phyloP scores from a whole-genome alignment of 1,284 basidiomycete species.

The Moesziomyces sp. region DNA sequence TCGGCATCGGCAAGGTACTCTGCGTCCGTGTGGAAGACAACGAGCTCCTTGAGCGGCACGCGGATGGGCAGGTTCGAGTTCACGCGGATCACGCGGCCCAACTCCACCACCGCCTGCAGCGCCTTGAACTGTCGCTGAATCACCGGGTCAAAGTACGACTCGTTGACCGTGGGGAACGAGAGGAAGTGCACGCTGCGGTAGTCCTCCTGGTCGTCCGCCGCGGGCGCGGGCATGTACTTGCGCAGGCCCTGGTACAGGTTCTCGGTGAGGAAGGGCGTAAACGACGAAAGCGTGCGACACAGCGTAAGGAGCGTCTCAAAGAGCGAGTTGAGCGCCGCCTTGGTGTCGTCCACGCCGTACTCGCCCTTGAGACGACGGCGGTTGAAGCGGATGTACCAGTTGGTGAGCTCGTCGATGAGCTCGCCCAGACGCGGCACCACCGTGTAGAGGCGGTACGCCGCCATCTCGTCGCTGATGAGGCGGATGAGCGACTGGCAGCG shows the following conservation, averaged over 20 bases:
- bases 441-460: conserved; percentile 94
- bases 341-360: conserved; percentile 87
- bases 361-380: conserved; percentile 94
- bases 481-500: conserved; percentile 95
- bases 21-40: conserved; percentile 90
- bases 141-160: conserved; percentile 94
- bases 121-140: conserved; percentile 95
- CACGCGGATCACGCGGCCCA: conserved; percentile 90
- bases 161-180: conserved; percentile 89
- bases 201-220: conserved; percentile 75
- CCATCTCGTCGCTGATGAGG: conserved; percentile 93
- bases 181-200: conserved; percentile 95
- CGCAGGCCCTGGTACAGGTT: conserved; percentile 93
- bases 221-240: conserved; percentile 74
- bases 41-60: conserved; percentile 89
- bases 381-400: conserved; percentile 99
- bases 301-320: conserved; percentile 96
- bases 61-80: conserved; percentile 77
- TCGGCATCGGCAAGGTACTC: conserved; percentile 88
- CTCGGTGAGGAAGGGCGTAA: conserved; percentile 97
- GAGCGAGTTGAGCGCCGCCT: conserved; percentile 90
- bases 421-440: conserved; percentile 93
- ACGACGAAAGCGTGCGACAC: conserved; percentile 95
- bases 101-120: conserved; percentile 93
- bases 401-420: conserved; percentile 95